These are phyloP conservation scores for Breynia disticha DNA, from an alignment of 441 rosid species.

Conservation along the genomic window DNA sequence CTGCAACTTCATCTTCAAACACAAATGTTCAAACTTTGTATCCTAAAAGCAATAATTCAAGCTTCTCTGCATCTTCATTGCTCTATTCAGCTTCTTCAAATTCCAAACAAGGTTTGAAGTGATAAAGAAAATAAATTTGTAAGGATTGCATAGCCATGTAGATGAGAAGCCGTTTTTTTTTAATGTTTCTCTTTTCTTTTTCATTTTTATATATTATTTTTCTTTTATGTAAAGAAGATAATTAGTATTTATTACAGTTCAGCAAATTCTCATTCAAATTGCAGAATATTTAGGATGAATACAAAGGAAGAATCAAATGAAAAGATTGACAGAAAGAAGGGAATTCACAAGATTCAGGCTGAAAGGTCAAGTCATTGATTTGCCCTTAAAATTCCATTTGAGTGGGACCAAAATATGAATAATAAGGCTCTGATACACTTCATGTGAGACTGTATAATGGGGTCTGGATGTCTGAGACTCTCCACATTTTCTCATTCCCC, in stretches of 20 bases:
- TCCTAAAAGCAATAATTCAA: slow-evolving; percentile 61
- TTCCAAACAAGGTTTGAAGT: slow-evolving; percentile 23
- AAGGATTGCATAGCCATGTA: slow-evolving; percentile 14
- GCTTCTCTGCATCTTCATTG: slow-evolving; percentile 73
- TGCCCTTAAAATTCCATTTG: no score
- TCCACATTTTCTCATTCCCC: no score
- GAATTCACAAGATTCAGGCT: background rate
- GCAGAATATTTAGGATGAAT: slow-evolving; percentile 8
- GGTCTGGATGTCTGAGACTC: no score
- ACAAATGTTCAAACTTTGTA: slow-evolving; percentile 24
- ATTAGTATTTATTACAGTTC: no score
- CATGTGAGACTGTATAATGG: no score
- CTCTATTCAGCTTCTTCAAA: slow-evolving; percentile 52
- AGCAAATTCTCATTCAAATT: background rate
- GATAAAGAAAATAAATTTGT: slow-evolving; percentile 3
- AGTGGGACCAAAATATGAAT: no score
- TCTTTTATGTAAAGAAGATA: no score
- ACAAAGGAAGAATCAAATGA: slow-evolving; percentile 14
- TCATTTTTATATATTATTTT: no score
- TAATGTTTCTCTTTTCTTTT: background rate
- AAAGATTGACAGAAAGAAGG: slow-evolving; percentile 15
- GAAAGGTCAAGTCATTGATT: no score
- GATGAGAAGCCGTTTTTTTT: slow-evolving; percentile 19
- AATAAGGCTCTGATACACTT: no score
- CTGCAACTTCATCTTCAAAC: slow-evolving; percentile 50